These are phyloP conservation scores for Trichoderma asperellum DNA, from an alignment of 2,329 filamentous ascomycete species.

Conservation along the genomic window DNA sequence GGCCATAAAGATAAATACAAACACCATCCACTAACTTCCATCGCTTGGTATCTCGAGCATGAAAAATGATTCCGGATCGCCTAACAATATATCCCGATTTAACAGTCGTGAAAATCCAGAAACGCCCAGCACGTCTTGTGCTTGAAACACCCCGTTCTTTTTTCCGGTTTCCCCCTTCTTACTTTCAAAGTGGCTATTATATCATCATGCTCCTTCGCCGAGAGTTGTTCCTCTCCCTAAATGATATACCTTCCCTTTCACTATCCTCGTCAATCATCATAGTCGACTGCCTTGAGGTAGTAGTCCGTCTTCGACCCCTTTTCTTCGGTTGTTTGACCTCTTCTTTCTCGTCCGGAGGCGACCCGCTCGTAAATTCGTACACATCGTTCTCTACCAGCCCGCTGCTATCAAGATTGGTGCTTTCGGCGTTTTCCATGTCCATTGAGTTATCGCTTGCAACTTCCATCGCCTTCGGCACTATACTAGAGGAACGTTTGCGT, in stretches of 20 bases:
- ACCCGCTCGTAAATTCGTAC: conserved; percentile 59
- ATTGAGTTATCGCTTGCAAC: conserved; percentile 27
- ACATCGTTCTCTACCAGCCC: conserved; percentile 48
- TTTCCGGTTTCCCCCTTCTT: conserved; percentile 26
- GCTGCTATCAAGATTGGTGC: conserved; percentile 32
- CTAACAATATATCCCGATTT: conserved; percentile 34
- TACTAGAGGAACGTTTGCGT: conserved; percentile 47
- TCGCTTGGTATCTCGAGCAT: conserved; percentile 46
- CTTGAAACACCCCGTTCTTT: conserved; percentile 34
- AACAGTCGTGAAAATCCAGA: conserved; percentile 33
- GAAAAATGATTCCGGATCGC: conserved; percentile 37
- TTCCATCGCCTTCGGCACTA: conserved; percentile 30
- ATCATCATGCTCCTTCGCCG: conserved; percentile 64
- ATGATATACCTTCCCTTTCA: conserved; percentile 41
- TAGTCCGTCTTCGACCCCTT: conserved; percentile 40
- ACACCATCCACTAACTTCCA: conserved; percentile 38
- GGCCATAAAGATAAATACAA: conserved; percentile 39
- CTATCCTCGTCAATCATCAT: conserved; percentile 46
- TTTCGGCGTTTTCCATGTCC: conserved; percentile 17
- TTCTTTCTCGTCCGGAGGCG: conserved; percentile 46
- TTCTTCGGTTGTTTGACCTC: conserved; percentile 36
- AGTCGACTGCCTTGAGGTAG: conserved; percentile 46
- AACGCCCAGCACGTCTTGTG: conserved; percentile 36
- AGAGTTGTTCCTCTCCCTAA: conserved; percentile 41
- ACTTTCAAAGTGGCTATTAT: conserved; percentile 37